phyloP scores from a whole-genome alignment of 768 basidiomycete genomes.

The Cantharellus anzutake region DNA sequence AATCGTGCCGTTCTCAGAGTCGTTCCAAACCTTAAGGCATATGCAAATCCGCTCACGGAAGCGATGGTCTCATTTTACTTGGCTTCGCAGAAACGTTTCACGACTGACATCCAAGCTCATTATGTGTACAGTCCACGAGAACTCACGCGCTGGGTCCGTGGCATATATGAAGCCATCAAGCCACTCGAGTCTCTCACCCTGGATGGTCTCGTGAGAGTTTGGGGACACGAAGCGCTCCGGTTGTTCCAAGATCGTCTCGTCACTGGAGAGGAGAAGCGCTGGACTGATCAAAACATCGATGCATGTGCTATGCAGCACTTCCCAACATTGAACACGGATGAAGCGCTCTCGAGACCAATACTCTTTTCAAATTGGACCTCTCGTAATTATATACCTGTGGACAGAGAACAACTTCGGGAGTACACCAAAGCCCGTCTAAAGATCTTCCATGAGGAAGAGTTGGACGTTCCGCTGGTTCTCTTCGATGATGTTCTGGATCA shows the following conservation, averaged over 20 bases:
- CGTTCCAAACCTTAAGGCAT: slow-evolving; percentile 78
- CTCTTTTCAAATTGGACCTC: slow-evolving; percentile 99
- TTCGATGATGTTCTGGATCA: slow-evolving; percentile 99
- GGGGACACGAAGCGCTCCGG: slow-evolving; percentile 95
- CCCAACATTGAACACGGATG: slow-evolving; percentile 75
- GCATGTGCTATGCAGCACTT: slow-evolving; percentile 69
- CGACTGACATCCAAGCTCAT: slow-evolving; percentile 92
- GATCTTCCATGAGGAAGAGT: slow-evolving; percentile 98
- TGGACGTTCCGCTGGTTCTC: slow-evolving; percentile 91
- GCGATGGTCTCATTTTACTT: slow-evolving; percentile 96
- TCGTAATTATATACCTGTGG: slow-evolving; percentile 88
- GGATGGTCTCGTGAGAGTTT: slow-evolving; percentile 88
- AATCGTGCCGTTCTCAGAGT: slow-evolving; percentile 92
- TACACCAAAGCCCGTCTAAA: slow-evolving; percentile 92
- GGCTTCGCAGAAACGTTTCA: slow-evolving; percentile 85
- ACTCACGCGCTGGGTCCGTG: slow-evolving; percentile 91
- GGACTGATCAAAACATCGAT: slow-evolving; percentile 93
- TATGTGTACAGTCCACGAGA: slow-evolving; percentile 99
- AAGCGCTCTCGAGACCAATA: slow-evolving; percentile 77
- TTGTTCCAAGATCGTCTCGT: slow-evolving; percentile 97
- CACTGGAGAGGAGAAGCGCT: slow-evolving; percentile 73
- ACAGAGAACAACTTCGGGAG: slow-evolving; percentile 80
- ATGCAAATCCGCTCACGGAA: slow-evolving; percentile 84
- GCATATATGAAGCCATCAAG: slow-evolving; percentile 90
- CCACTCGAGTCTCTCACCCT: slow-evolving; percentile 86